A percentile compares a stretch with the other conserved stretches of the same genome.
Conservation (phyloP, 176 grass and related monocot genomes). For the Bothriochloa decipiens region DNA sequence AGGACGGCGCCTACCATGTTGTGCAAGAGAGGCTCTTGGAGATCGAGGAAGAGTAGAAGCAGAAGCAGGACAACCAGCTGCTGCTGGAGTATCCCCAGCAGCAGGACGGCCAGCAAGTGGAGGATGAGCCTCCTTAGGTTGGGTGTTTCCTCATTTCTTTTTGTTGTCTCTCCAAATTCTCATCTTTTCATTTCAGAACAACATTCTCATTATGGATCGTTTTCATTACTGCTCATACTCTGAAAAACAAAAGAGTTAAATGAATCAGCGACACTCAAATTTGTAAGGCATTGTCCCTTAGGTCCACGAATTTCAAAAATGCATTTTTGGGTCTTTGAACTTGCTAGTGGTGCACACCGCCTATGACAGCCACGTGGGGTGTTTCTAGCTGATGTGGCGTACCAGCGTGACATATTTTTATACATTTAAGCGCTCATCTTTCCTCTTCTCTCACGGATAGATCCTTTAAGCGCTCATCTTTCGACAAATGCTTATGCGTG, state of each 20-base stretch:
- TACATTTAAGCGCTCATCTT: not conserved
- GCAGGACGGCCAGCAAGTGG: not conserved
- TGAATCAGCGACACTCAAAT: no score
- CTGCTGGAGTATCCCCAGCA: not conserved
- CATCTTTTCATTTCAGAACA: not conserved
- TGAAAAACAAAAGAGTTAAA: not conserved
- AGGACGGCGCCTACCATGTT: slow-evolving; percentile 5
- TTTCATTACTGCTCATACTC: not conserved
- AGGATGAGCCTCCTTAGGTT: not conserved
- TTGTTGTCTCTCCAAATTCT: not conserved
- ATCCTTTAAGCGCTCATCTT: no score
- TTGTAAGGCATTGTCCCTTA: no score
- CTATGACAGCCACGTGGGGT: no score
- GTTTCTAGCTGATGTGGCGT: not conserved
- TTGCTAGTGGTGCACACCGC: no score
- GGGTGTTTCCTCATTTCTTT: not conserved
- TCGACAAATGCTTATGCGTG: not conserved
- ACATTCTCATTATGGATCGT: not conserved
- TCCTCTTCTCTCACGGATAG: not conserved
- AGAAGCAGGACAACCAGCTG: not conserved
- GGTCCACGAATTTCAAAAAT: not conserved
- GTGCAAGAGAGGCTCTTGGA: not conserved
- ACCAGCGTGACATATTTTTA: not conserved
- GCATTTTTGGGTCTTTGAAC: no score
- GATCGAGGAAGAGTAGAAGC: not conserved